Base-by-base conservation (phyloP, 768 basidiomycete species). In the Chlorophyllum brunneum region DNA sequence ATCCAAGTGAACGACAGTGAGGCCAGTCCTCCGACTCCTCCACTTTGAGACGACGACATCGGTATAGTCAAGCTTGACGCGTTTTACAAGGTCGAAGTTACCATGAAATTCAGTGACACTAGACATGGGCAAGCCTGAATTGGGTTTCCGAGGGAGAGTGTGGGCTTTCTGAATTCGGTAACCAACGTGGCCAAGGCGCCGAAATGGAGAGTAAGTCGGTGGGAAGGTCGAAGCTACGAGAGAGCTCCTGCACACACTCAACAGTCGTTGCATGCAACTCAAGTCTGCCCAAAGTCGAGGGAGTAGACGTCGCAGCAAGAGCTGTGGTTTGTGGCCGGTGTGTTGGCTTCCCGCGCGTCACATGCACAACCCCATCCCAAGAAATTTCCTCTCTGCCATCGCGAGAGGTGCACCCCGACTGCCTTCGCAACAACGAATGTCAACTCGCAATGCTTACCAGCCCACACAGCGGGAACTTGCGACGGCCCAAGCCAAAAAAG, bases 1-100 rank as follows among this genome's bases (percentile, higher is more conserved):
- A 66, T 93, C 89, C 15, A 95, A 77, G 70, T 97, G 90, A 29
- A 97, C 88, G 13, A 98, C 80, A 22, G 81, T 88, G 54, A 98
- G 70, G n/a, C 95, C 95, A 26, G 92, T 92, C 44, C 80, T 78
- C 56, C 87, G 78, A 59, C 92, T 95, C 62, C 80, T 79, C 91
- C 92, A 97, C 69, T 93, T 95, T 7, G 88, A 89, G 38, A 95
- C 75, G 15, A 75, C 75, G 36, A 95, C 82, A 54, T 93, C 90
- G 8, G 86, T 85, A 58, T 83, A 92, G 58, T 86, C 84, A 39
- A 94, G 73, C 60, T 86, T 82, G 62, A 92, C 71, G 16, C 79
- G 77, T 63, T 84, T 85, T 52, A 94, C 69, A 33, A 93, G 78
- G 69, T 95, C 90, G 63, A 92, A 95, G 65, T 93, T 88, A 43